Conservation (phyloP, 2,329 filamentous ascomycete species). For the Xylaria sp. region DNA sequence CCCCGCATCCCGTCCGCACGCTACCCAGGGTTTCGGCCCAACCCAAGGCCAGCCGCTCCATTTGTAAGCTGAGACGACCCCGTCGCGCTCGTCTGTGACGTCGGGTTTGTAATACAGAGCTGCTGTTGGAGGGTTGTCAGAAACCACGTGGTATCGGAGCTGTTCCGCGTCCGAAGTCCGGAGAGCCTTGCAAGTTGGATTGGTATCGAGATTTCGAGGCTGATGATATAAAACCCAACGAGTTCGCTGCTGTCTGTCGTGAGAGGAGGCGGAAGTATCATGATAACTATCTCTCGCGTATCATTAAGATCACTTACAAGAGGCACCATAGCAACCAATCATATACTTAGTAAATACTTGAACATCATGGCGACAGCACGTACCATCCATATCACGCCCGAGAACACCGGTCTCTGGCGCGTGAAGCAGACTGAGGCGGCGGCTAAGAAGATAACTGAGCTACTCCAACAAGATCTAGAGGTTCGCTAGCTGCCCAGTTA, state of each 20-base stretch:
- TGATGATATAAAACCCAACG: neutral
- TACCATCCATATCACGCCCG: constrained; percentile 53
- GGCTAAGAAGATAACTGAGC: constrained; percentile 65
- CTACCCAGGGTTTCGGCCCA: neutral
- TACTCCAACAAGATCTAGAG: constrained; percentile 79
- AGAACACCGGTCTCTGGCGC: constrained; percentile 57
- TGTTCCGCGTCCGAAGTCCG: neutral
- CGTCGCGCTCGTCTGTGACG: neutral
- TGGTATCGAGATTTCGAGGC: too few relatives aligned
- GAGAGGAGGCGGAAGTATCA: neutral
- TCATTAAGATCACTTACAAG: neutral
- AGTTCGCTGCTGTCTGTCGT: neutral
- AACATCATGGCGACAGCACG: constrained; percentile 53
- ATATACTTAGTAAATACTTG: constrained; percentile 10
- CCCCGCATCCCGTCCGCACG: neutral
- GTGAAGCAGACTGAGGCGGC: constrained; percentile 59
- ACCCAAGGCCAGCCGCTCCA: neutral
- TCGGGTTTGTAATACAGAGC: neutral
- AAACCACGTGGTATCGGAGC: neutral
- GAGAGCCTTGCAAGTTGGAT: too few relatives aligned
- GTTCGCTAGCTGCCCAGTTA: constrained; percentile 36
- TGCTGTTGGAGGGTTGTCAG: neutral
- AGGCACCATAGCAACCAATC: constrained; percentile 6
- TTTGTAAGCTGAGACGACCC: constrained; percentile 1
- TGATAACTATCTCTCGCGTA: neutral